Percentiles rank a stretch among this genome's conserved stretches.
These are phyloP conservation scores for Fusarium sororula DNA, from an alignment of 2,329 filamentous ascomycete species.

Conservation along the genomic window DNA sequence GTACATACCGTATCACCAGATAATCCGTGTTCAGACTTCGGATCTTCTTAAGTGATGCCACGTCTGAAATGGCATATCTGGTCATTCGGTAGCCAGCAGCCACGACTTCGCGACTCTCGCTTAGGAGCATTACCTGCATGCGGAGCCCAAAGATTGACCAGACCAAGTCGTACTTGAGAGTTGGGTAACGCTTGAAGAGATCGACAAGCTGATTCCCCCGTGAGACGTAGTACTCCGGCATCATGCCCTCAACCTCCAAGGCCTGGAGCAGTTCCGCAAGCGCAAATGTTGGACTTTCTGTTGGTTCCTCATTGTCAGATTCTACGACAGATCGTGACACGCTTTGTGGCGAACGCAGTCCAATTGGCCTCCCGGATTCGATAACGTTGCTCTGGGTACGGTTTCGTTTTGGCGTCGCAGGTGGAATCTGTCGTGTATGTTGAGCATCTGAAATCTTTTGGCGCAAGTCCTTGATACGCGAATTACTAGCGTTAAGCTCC, in stretches of 20 bases:
- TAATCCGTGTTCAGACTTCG: conserved; percentile 90
- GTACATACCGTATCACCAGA: conserved; percentile 74
- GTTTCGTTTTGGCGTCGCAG: conserved; percentile 62
- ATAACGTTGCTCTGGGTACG: conserved; percentile 59
- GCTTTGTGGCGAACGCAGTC: conserved; percentile 66
- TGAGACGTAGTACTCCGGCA: conserved; percentile 93
- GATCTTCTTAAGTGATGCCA: conserved; percentile 88
- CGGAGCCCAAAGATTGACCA: conserved; percentile 95
- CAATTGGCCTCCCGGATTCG: conserved; percentile 56
- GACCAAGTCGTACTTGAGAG: conserved; percentile 93
- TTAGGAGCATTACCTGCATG: conserved; percentile 95
- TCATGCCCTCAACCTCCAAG: conserved; percentile 86
- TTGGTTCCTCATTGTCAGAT: conserved; percentile 72
- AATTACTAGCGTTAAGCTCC: conserved; percentile 89
- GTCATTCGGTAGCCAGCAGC: conserved; percentile 94
- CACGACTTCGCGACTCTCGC: conserved; percentile 94
- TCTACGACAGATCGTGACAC: conserved; percentile 63
- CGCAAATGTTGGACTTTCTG: conserved; percentile 90
- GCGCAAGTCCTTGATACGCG: conserved; percentile 69
- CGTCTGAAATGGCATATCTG: conserved; percentile 92
- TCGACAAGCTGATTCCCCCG: conserved; percentile 93
- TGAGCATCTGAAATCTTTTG: conserved; percentile 69
- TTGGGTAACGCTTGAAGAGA: conserved; percentile 92
- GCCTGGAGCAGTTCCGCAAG: conserved; percentile 91
- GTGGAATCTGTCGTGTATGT: conserved; percentile 56